Evolutionary conservation across 495 filamentous ascomycete species (phyloP).

Genomic region (Aspergillus campestris): DNA sequence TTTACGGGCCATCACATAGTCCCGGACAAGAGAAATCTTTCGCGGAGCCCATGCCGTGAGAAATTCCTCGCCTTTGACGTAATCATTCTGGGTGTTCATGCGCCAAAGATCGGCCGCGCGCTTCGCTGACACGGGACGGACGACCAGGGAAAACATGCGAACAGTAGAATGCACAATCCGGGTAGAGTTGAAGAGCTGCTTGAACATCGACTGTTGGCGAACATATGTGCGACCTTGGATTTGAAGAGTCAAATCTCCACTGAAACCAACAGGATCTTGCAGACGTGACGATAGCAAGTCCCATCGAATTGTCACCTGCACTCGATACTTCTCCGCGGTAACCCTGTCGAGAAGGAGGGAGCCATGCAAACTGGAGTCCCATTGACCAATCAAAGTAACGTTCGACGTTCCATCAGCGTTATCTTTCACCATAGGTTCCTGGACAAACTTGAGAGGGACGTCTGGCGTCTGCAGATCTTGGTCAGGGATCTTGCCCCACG

Average conservation of each 20-base stretch:
- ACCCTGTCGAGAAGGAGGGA: slow-evolving; percentile 84
- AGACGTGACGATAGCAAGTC: slow-evolving; percentile 72
- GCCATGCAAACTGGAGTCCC: slow-evolving; percentile 90
- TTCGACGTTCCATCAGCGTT: slow-evolving; percentile 90
- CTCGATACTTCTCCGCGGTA: slow-evolving; percentile 82
- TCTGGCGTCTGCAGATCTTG: slow-evolving; percentile 62
- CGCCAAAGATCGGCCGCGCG: slow-evolving; percentile 90
- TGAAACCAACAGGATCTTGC: slow-evolving; percentile 75
- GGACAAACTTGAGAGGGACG: slow-evolving; percentile 65
- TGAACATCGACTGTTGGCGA: slow-evolving; percentile 76
- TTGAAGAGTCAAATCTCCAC: slow-evolving; percentile 68
- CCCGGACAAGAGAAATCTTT: slow-evolving; percentile 76
- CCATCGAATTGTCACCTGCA: slow-evolving; percentile 81
- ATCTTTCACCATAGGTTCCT: slow-evolving; percentile 64
- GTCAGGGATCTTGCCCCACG: slow-evolving; percentile 75
- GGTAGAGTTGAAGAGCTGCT: slow-evolving; percentile 74
- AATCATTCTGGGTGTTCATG: slow-evolving; percentile 90
- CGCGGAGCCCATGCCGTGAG: slow-evolving; percentile 78
- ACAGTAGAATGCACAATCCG: slow-evolving; percentile 81
- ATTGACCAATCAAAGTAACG: slow-evolving; percentile 77
- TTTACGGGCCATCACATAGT: slow-evolving; percentile 66
- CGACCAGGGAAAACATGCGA: slow-evolving; percentile 72
- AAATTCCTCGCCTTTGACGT: slow-evolving; percentile 88
- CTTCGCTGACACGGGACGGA: slow-evolving; percentile 84
- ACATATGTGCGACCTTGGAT: slow-evolving; percentile 78